Percentiles rank a stretch among this genome's conserved stretches.
phyloP scores from a whole-genome alignment of 1,284 basidiomycete species.

The Malassezia vespertilionis region DNA sequence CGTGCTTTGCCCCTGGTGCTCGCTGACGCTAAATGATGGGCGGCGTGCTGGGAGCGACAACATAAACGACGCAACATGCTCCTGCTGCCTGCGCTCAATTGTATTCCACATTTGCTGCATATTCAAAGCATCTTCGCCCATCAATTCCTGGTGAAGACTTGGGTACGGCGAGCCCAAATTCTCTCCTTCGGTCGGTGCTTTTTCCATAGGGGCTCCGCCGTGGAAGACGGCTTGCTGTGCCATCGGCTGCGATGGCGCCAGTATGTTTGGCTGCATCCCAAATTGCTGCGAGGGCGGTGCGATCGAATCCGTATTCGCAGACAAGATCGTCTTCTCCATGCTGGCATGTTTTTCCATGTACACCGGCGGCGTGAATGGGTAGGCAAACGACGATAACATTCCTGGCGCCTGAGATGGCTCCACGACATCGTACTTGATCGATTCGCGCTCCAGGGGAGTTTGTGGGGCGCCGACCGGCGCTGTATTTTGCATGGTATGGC shows the following conservation, averaged over 20 bases:
- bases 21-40: constrained; percentile 7
- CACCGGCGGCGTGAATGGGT: constrained; percentile 38
- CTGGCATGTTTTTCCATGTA: constrained; percentile 21
- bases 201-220: too few species aligned
- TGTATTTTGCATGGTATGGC: too few species aligned
- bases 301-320: not conserved
- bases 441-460: constrained; percentile 17
- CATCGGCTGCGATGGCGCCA: constrained; percentile 1
- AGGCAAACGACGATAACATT: constrained; percentile 31
- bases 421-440: constrained; percentile 33
- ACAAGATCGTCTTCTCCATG: constrained; percentile 15
- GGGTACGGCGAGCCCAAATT: too few species aligned
- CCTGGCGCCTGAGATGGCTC: constrained; percentile 35
- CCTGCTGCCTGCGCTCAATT: constrained; percentile 33
- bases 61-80: constrained; percentile 31
- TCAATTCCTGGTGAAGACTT: too few species aligned
- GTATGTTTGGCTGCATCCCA: not conserved
- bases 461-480: not conserved
- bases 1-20: constrained; percentile 24
- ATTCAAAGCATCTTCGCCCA: constrained; percentile 1
- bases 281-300: not conserved
- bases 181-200: constrained; percentile 11
- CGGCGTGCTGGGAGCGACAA: constrained; percentile 29
- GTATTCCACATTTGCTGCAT: constrained; percentile 19
- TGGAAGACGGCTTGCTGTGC: constrained; percentile 6